phyloP scores from a whole-genome alignment of 345 rosid genomes.

The Acer negundo region DNA sequence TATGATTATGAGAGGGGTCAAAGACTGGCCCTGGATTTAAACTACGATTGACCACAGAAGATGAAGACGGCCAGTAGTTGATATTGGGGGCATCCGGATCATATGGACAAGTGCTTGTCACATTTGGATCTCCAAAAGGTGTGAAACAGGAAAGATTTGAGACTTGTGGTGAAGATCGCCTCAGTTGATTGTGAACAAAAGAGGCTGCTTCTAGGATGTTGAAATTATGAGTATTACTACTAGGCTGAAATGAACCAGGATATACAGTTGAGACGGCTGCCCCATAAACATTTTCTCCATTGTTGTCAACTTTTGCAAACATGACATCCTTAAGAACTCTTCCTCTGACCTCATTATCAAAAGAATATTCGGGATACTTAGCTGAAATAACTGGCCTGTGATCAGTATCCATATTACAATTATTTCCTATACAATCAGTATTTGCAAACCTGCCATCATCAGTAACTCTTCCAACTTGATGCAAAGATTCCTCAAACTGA shows the following conservation, averaged over 20 bases:
- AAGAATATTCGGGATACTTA: conserved; percentile 13
- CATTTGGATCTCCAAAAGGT: conserved; percentile 24
- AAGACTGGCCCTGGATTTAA: neutral
- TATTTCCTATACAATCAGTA: conserved; percentile 19
- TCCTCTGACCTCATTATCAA: conserved; percentile 24
- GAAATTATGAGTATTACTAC: conserved; percentile 18
- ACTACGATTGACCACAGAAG: neutral
- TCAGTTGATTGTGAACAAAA: conserved; percentile 27
- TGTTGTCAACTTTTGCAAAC: conserved; percentile 21
- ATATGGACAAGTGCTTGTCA: conserved; percentile 26
- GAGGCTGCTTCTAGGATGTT: conserved; percentile 24
- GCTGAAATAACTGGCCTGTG: conserved; percentile 19
- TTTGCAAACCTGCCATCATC: conserved; percentile 18
- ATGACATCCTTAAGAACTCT: conserved; percentile 24
- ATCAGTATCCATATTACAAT: conserved; percentile 15
- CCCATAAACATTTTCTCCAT: conserved; percentile 26
- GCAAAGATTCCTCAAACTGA: neutral
- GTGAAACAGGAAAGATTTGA: conserved; percentile 27
- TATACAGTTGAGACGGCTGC: conserved; percentile 12
- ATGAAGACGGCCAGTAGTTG: conserved; percentile 18
- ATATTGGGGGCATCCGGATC: conserved; percentile 28
- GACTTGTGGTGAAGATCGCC: conserved; percentile 14
- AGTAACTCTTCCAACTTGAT: conserved; percentile 14
- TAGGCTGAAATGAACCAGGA: conserved; percentile 22
- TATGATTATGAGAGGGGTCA: neutral